phyloP scores from a whole-genome alignment of 2,329 filamentous ascomycete genomes.

The Teratosphaeria gauchensis region DNA sequence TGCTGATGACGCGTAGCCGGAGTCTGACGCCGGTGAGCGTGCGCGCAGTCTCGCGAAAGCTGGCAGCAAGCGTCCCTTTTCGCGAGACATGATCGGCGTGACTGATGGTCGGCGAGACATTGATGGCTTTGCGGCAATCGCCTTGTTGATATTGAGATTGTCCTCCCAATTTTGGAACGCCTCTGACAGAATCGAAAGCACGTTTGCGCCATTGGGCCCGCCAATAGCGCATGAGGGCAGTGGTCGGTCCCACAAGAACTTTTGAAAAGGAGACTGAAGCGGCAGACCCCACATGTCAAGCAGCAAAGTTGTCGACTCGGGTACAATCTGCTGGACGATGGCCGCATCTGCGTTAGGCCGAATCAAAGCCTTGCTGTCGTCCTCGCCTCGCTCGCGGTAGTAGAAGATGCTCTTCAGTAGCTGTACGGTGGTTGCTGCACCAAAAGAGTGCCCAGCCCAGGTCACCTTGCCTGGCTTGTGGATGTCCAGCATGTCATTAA shows the following conservation, averaged over 20 bases:
- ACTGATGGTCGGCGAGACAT: constrained; percentile 18
- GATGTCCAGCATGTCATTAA: constrained; percentile 55
- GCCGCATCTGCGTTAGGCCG: constrained; percentile 45
- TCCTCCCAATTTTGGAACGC: constrained; percentile 70
- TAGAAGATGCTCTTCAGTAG: constrained; percentile 74
- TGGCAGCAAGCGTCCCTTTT: constrained; percentile 18
- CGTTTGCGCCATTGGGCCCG: constrained; percentile 42
- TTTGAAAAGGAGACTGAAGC: constrained; percentile 52
- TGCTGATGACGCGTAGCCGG: constrained; percentile 22
- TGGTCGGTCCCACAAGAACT: constrained; percentile 60
- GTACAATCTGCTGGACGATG: constrained; percentile 57
- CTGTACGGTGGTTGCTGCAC: constrained; percentile 63
- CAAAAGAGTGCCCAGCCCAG: constrained; percentile 75
- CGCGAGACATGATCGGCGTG: constrained; percentile 17
- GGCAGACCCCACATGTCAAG: constrained; percentile 78
- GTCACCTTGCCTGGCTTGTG: constrained; percentile 62
- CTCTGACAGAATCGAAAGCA: constrained; percentile 65
- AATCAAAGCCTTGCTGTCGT: constrained; percentile 51
- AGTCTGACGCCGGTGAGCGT: constrained; percentile 22
- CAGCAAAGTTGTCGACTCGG: constrained; percentile 55
- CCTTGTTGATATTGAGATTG: constrained; percentile 61
- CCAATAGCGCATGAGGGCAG: constrained; percentile 55
- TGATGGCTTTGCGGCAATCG: constrained; percentile 40
- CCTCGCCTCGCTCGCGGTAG: constrained; percentile 27
- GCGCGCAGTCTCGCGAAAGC: constrained; percentile 21